Percentiles rank a stretch among this genome's conserved stretches.
Evolutionary conservation across 345 rosid genomes (phyloP).

Genomic region (rapeseed (Brassica napus)): DNA sequence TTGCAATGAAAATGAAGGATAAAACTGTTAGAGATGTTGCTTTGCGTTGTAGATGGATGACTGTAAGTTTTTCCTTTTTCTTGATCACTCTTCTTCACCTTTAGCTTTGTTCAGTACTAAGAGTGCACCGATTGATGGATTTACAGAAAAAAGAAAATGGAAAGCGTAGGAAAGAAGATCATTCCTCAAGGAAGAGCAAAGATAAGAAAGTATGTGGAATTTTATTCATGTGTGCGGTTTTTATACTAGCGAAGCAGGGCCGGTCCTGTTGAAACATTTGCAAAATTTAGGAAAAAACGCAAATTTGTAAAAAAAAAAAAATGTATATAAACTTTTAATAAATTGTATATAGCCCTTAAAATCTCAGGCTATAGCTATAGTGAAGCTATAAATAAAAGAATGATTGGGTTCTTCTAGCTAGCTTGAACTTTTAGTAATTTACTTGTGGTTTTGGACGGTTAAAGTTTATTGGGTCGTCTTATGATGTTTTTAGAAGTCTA

Average conservation of each 20-base stretch:
- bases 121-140: conserved; percentile 10
- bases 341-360: too few species aligned
- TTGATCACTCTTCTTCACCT: neutral
- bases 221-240: neutral
- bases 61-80: conserved; percentile 48
- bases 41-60: conserved; percentile 83
- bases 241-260: neutral
- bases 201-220: conserved; percentile 66
- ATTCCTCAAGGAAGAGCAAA: conserved; percentile 72
- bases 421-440: neutral
- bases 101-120: neutral
- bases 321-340: too few species aligned
- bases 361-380: too few species aligned
- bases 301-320: too few species aligned
- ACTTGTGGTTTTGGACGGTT: conserved; percentile 12
- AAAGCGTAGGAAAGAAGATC: conserved; percentile 84
- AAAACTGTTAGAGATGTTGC: conserved; percentile 88
- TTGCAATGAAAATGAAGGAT: conserved; percentile 71
- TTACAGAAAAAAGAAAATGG: conserved; percentile 80
- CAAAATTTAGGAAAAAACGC: too few species aligned
- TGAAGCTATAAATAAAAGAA: neutral
- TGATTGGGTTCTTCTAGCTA: neutral
- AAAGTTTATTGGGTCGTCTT: neutral
- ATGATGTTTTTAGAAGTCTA: conserved; percentile 7
- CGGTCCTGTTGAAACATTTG: too few species aligned